Base-by-base conservation (phyloP, 495 filamentous ascomycete genomes). In the Extremus antarcticus region DNA sequence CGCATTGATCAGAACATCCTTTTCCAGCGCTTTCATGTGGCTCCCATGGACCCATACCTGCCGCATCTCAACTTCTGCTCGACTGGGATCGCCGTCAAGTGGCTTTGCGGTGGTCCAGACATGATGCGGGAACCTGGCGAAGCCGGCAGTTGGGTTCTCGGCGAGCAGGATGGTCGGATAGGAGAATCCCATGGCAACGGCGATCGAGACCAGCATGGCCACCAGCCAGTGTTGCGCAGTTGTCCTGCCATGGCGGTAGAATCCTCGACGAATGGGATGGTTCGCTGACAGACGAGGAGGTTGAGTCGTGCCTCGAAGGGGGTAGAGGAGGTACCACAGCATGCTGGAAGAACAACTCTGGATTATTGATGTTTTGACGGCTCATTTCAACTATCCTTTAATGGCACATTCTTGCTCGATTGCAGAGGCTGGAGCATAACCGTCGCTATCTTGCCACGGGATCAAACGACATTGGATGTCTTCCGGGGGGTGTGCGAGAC, bases 71-170 rank as follows among this genome's bases (percentile, higher is more conserved):
- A 78, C 71, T 53, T 78, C 75, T 15, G 73, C 65, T 13, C 46
- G 21, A 0, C 63, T 56, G n/a, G 48, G 32, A 8, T 63, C 53
- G 38, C 61, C 69, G n/a, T 65, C 66, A 51, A 81, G 76, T 22
- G 81, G 79, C 47, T 78, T 77, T 3, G 83, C 83, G 38, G 82
- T 81, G 21, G 84, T 87, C 85, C 85, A 88, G 51, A 85, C 85
- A 75, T 87, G 81, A 63, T 85, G 79, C 17, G 85, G 84, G 15
- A 86, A 74, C 56, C 77, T 73, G 47, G 81, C 77, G 49, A 77
- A 71, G 69, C 79, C 74, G 63, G 75, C 74, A 51, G 75, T 76
- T 57, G 79, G 75, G 62, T 81, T 74, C 67, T 61, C 80, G 11
- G 58, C 40, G 39, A 87, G 75, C 59, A 85, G 83, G 23, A 82